phyloP scores from a whole-genome alignment of 2,329 filamentous ascomycete species.

The Aspergillus brunneoviolaceus region DNA sequence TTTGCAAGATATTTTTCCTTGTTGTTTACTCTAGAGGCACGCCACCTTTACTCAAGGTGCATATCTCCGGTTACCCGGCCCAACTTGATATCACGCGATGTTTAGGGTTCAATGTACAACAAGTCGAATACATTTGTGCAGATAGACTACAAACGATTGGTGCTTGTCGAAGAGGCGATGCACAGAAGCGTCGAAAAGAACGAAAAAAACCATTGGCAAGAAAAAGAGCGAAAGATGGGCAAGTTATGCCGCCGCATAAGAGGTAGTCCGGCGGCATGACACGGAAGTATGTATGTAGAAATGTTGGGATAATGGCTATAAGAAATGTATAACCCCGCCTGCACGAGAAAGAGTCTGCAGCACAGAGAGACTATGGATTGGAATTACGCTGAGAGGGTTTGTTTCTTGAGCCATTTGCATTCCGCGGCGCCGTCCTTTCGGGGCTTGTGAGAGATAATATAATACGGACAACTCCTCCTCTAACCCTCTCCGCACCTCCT shows the following conservation, averaged over 20 bases:
- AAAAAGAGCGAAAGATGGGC: background rate
- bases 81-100: background rate
- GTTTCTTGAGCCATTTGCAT: conserved; percentile 11
- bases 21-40: background rate
- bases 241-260: background rate
- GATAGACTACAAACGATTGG: background rate
- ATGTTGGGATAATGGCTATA: background rate
- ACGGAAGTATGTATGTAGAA: background rate
- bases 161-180: background rate
- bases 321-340: background rate
- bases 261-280: background rate
- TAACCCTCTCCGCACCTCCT: conserved; percentile 3
- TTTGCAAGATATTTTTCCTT: conserved; percentile 1
- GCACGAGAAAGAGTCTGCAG: background rate
- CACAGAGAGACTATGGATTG: background rate
- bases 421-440: conserved; percentile 17
- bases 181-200: background rate
- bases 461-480: background rate
- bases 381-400: background rate
- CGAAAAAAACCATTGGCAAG: background rate
- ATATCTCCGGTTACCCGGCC: background rate
- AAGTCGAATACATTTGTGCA: background rate
- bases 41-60: background rate
- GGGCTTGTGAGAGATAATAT: background rate
- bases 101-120: conserved; percentile 7